phyloP scores from a whole-genome alignment of 495 filamentous ascomycete genomes.

The Aspergillus mulundensis region DNA sequence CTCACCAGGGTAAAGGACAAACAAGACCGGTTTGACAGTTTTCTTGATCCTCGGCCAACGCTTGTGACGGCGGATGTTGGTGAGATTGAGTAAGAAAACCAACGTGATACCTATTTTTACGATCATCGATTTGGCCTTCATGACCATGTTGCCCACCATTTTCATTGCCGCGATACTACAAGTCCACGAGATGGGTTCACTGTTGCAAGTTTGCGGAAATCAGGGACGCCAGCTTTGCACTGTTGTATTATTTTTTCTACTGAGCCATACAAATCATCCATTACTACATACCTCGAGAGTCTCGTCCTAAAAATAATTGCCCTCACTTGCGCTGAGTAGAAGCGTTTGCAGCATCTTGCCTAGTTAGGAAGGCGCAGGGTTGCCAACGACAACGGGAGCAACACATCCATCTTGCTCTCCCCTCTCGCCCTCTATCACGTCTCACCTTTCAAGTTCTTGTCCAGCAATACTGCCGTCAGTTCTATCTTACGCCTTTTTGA shows the following conservation, averaged over 20 bases:
- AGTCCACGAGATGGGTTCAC: background rate
- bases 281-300: background rate
- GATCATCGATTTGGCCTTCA: background rate
- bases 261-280: background rate
- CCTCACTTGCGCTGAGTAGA: background rate
- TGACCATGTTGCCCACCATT: constrained; percentile 4
- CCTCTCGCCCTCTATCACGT: background rate
- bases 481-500: background rate
- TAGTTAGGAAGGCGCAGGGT: background rate
- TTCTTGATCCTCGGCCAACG: constrained; percentile 15
- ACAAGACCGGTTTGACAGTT: constrained; percentile 15
- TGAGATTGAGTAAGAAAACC: constrained; percentile 17
- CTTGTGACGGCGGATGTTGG: constrained; percentile 6
- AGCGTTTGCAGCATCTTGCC: background rate
- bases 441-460: background rate
- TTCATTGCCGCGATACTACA: constrained; percentile 2
- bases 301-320: background rate
- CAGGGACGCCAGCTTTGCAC: background rate
- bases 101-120: background rate
- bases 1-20: constrained; percentile 14
- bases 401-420: background rate
- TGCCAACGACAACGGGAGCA: background rate
- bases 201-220: background rate
- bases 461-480: background rate
- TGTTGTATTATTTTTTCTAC: constrained; percentile 8